phyloP scores from a whole-genome alignment of 2,329 filamentous ascomycete species.

The Verticillium klebahnii region DNA sequence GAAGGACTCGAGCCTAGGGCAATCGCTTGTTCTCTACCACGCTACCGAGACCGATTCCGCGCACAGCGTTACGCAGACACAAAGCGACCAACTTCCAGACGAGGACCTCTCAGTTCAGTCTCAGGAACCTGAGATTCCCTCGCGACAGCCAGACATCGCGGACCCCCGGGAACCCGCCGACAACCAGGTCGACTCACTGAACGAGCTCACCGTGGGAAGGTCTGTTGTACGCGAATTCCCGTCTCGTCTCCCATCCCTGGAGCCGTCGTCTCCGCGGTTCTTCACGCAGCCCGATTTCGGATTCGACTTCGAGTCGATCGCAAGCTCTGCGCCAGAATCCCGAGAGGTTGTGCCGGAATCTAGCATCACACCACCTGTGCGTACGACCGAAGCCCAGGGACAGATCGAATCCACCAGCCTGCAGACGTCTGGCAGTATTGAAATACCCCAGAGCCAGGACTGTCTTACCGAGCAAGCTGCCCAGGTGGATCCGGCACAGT shows the following conservation, averaged over 20 bases:
- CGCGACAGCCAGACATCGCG: slow-evolving; percentile 20
- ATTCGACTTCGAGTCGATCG: neutral
- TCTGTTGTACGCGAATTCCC: slow-evolving; percentile 4
- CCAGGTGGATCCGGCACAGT: slow-evolving; percentile 8
- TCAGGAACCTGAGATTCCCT: slow-evolving; percentile 17
- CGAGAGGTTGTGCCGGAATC: neutral
- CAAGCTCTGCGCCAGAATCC: neutral
- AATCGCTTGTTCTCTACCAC: neutral
- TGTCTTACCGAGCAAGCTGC: slow-evolving; percentile 6
- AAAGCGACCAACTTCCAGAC: neutral
- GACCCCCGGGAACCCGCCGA: neutral
- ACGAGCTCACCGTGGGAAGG: neutral
- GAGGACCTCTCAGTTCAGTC: neutral
- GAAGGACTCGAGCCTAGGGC: neutral
- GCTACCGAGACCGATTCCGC: neutral
- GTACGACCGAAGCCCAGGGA: neutral
- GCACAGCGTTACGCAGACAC: neutral
- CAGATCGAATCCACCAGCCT: neutral
- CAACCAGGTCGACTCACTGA: neutral
- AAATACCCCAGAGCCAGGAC: neutral
- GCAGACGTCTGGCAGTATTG: neutral
- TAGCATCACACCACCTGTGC: neutral
- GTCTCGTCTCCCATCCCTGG: neutral
- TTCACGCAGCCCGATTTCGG: neutral
- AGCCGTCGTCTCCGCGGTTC: neutral